These are phyloP conservation scores for Tuber aestivum DNA, from an alignment of 495 filamentous ascomycete genomes.

Conservation along the genomic window DNA sequence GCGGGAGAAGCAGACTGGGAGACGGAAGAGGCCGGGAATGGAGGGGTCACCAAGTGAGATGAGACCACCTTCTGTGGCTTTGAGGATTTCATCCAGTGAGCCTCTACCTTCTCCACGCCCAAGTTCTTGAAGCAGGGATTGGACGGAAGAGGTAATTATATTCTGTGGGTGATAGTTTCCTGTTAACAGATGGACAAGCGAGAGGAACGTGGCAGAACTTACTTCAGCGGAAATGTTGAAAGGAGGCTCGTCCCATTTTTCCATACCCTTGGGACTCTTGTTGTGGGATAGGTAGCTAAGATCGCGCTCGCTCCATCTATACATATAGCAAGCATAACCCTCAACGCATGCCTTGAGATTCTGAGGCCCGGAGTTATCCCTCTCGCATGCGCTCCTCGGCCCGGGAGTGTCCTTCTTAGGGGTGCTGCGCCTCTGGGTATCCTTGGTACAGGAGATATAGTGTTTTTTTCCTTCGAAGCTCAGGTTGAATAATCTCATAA, in stretches of 20 bases:
- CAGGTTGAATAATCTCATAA: constrained; percentile 27
- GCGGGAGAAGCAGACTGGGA: constrained; percentile 29
- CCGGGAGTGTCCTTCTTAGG: constrained; percentile 10
- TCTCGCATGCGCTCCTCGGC: constrained; percentile 5
- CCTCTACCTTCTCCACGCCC: not conserved
- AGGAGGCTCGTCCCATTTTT: constrained; percentile 31
- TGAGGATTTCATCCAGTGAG: not conserved
- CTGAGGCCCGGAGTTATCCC: constrained; percentile 35
- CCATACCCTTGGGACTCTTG: constrained; percentile 14
- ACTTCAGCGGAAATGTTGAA: constrained; percentile 20
- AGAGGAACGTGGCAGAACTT: not conserved
- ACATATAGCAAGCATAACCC: constrained; percentile 33
- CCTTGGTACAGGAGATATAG: constrained; percentile 39
- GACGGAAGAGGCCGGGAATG: constrained; percentile 16
- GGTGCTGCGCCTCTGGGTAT: constrained; percentile 13
- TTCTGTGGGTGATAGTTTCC: constrained; percentile 14
- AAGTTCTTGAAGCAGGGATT: not conserved
- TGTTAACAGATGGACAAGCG: not conserved
- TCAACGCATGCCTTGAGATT: constrained; percentile 39
- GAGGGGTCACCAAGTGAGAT: constrained; percentile 12
- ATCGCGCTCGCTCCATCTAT: constrained; percentile 34
- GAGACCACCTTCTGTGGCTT: not conserved
- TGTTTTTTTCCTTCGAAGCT: constrained; percentile 20
- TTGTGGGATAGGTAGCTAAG: constrained; percentile 24
- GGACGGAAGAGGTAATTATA: constrained; percentile 28